Evolutionary conservation across 495 filamentous ascomycete species (phyloP), one percentile per base, ranked within the genome.

Genomic region (Hypoxylon subgilvum): DNA sequence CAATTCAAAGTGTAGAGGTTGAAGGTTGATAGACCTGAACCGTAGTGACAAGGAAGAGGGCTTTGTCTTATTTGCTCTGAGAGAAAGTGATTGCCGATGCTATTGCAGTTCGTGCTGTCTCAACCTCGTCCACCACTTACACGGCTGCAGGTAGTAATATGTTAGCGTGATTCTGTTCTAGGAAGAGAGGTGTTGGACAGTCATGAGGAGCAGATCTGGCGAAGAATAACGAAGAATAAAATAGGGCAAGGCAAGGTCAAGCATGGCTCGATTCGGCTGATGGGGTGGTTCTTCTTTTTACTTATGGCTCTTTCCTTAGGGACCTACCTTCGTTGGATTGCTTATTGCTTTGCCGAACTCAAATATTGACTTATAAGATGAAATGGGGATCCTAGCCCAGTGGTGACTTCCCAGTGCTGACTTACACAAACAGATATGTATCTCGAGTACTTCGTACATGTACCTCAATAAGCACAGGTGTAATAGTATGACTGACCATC

Each of bases 301-400:
- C n/a, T n/a, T n/a, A n/a, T n/a, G n/a, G n/a, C n/a, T n/a, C n/a
- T n/a, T n/a, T n/a, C n/a, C n/a, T n/a, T n/a, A n/a, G n/a, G n/a
- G n/a, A n/a, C n/a, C n/a, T 63, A 63, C 59, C 59, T 63, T 63
- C 25, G 22, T 32, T n/a, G 47, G n/a, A n/a, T n/a, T n/a, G n/a
- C n/a, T n/a, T n/a, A 44, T 14, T 39, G 41, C 19, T 45, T 50
- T 23, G 32, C 13, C 16, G 44, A 63, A 63, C 52, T 56, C 46
- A 63, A 63, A 47, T 56, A 57, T 62, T 52, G 52, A 36, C 46
- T 46, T 57, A 23, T 18, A 28, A 14, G 32, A 51, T 35, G 52
- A 49, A 63, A 47, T 45, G 47, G 59, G 59, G 57, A 57, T 23
- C 27, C 31, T 12, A 34, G 31, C 27, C 27, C 5, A 30, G 23